phyloP scores from a whole-genome alignment of 352 stramenopile species.

The Phytophthora podocarpi region DNA sequence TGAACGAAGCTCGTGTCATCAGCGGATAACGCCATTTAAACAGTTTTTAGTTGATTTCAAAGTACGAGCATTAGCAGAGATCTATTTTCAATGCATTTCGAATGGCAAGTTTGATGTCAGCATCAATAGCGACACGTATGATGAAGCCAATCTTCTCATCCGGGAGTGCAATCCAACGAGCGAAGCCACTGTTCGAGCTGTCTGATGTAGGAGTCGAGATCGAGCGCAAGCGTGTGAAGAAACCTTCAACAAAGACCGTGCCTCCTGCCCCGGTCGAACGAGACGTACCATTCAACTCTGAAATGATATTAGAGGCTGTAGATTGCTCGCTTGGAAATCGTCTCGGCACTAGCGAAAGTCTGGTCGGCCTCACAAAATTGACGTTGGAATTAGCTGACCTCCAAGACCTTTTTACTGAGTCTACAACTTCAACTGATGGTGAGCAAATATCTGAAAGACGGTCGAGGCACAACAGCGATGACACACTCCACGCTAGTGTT shows the following conservation, averaged over 20 bases:
- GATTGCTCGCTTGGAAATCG: background rate
- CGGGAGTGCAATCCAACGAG: conserved; percentile 33
- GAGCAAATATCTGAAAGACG: conserved; percentile 1
- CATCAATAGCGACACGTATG: conserved; percentile 16
- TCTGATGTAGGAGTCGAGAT: conserved; percentile 16
- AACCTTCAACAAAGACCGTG: background rate
- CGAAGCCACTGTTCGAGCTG: conserved; percentile 47
- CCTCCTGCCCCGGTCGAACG: background rate
- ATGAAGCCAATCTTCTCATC: conserved; percentile 21
- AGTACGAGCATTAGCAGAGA: too few relatives aligned
- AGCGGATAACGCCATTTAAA: too few relatives aligned
- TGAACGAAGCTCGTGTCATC: conserved; percentile 10
- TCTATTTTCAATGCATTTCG: conserved; percentile 29
- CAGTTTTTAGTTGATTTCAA: too few relatives aligned
- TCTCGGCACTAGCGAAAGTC: background rate
- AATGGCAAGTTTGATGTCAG: conserved; percentile 6
- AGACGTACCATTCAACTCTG: conserved; percentile 22
- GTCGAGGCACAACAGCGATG: background rate
- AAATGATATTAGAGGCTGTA: conserved; percentile 20
- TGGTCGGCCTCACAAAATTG: conserved; percentile 7
- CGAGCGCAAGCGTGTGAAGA: conserved; percentile 2
- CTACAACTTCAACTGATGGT: background rate
- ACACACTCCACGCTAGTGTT: background rate
- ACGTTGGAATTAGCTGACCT: conserved; percentile 24
- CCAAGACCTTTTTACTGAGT: conserved; percentile 6